A percentile compares a stretch with the other conserved stretches of the same genome.
phyloP scores from a whole-genome alignment of 192 early-diverging fungal species.

The Coemansia sp. region DNA sequence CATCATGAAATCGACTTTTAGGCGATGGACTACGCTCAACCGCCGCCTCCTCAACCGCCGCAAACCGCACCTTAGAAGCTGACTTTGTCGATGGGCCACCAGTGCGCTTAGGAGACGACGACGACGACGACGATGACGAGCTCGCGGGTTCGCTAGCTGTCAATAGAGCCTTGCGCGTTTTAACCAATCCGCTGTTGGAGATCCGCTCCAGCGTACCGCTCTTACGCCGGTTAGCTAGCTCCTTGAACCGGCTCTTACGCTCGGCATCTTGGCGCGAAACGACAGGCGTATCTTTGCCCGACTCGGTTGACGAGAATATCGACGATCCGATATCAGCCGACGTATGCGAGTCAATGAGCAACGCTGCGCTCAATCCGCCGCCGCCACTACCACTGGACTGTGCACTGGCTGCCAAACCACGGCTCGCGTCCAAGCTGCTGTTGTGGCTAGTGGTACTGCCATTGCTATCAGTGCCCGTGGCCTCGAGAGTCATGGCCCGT shows the following conservation, averaged over 20 bases:
- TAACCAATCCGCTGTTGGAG: slow-evolving; percentile 47
- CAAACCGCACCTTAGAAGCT: slow-evolving; percentile 22
- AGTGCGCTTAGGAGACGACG: not conserved
- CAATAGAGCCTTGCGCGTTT: slow-evolving; percentile 42
- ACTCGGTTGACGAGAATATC: slow-evolving; percentile 46
- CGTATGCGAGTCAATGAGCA: slow-evolving; percentile 30
- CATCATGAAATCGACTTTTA: not conserved
- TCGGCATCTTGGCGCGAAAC: slow-evolving; percentile 27
- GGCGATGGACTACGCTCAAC: not conserved
- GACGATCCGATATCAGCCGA: slow-evolving; percentile 45
- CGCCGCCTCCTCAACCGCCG: not conserved
- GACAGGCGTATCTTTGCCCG: slow-evolving; percentile 7
- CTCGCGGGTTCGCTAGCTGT: slow-evolving; percentile 24
- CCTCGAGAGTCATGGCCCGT: slow-evolving; percentile 27
- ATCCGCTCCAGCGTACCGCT: slow-evolving; percentile 53
- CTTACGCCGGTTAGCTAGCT: slow-evolving; percentile 50
- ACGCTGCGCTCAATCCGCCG: slow-evolving; percentile 1
- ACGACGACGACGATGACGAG: slow-evolving; percentile 7
- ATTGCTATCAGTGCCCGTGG: slow-evolving; percentile 29
- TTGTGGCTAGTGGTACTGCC: slow-evolving; percentile 38
- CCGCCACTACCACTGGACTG: not conserved
- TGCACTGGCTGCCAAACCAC: slow-evolving; percentile 40
- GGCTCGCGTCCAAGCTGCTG: slow-evolving; percentile 28
- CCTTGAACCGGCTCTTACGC: slow-evolving; percentile 35
- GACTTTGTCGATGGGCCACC: slow-evolving; percentile 1